phyloP scores from a whole-genome alignment of 208 protist species.

The Acanthamoeba triangularis region DNA sequence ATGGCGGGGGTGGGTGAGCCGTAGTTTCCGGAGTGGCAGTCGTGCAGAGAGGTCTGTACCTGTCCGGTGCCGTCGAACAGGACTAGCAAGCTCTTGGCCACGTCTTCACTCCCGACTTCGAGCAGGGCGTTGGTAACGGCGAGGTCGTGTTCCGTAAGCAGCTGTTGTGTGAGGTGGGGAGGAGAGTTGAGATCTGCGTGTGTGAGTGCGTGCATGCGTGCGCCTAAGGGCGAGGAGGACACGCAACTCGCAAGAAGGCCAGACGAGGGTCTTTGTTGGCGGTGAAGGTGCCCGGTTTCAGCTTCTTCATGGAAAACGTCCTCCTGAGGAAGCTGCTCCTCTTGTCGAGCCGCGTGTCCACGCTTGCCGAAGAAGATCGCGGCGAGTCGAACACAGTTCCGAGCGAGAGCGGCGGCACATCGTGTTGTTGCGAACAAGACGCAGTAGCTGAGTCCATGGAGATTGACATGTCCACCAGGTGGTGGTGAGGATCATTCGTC shows the following conservation, averaged over 20 bases:
- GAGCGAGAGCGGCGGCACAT: neutral
- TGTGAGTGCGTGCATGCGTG: too few relatives aligned
- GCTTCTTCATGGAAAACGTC: conserved; percentile 59
- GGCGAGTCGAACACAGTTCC: neutral
- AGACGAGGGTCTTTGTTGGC: conserved; percentile 42
- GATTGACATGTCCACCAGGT: neutral
- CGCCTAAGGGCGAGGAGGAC: neutral
- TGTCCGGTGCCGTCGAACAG: conserved; percentile 31
- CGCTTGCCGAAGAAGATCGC: neutral
- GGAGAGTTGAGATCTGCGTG: neutral
- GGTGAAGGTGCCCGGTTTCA: conserved; percentile 30
- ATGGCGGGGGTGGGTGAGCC: too few relatives aligned
- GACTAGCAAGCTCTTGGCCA: conserved; percentile 7
- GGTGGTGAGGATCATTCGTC: too few relatives aligned
- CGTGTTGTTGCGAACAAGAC: neutral
- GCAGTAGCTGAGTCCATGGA: neutral
- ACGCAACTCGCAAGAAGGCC: conserved; percentile 17
- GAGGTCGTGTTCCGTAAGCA: conserved; percentile 36
- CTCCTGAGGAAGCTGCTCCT: conserved; percentile 35
- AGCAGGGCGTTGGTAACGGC: conserved; percentile 4
- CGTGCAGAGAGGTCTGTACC: neutral
- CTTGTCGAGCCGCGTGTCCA: conserved; percentile 15
- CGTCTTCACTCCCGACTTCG: neutral
- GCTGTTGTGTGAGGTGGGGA: neutral
- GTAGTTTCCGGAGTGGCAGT: neutral